These are phyloP conservation scores for Lactarius akahatsu DNA, from an alignment of 768 basidiomycete genomes.

Conservation along the genomic window DNA sequence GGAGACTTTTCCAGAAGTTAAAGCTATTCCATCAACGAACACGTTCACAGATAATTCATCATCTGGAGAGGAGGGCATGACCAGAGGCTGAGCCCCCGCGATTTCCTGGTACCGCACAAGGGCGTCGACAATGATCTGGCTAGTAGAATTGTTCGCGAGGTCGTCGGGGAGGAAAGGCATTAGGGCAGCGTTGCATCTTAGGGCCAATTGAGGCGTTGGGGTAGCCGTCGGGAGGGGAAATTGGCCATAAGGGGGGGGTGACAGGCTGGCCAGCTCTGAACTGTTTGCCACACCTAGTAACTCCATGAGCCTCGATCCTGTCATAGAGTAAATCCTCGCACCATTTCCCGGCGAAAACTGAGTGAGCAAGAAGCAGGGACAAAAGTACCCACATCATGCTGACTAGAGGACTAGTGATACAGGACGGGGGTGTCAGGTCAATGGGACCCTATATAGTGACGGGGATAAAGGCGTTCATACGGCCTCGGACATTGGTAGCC, in stretches of 20 bases:
- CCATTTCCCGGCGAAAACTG: constrained; percentile 7
- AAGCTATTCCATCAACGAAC: constrained; percentile 31
- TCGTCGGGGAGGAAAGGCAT: constrained; percentile 50
- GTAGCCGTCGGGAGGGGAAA: constrained; percentile 42
- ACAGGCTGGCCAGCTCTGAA: constrained; percentile 43
- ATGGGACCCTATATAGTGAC: not conserved
- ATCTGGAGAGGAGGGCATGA: constrained; percentile 23
- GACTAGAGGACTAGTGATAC: not conserved
- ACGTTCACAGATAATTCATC: constrained; percentile 36
- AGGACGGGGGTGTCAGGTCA: not conserved
- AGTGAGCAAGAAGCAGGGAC: not conserved
- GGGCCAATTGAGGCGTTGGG: constrained; percentile 42
- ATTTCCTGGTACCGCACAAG: constrained; percentile 40
- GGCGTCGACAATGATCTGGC: constrained; percentile 41
- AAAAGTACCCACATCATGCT: not conserved
- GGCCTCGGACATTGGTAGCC: not conserved
- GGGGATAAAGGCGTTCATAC: not conserved
- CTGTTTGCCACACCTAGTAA: constrained; percentile 50
- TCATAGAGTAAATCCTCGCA: not conserved
- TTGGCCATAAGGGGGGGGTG: constrained; percentile 46
- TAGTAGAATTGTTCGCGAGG: constrained; percentile 17
- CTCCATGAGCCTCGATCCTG: not conserved
- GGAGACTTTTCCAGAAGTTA: constrained; percentile 36
- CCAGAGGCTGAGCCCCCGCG: constrained; percentile 39
- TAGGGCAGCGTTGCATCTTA: constrained; percentile 48